Base-by-base conservation (phyloP, 805 yeast genomes). In the Candida stauntonica region DNA sequence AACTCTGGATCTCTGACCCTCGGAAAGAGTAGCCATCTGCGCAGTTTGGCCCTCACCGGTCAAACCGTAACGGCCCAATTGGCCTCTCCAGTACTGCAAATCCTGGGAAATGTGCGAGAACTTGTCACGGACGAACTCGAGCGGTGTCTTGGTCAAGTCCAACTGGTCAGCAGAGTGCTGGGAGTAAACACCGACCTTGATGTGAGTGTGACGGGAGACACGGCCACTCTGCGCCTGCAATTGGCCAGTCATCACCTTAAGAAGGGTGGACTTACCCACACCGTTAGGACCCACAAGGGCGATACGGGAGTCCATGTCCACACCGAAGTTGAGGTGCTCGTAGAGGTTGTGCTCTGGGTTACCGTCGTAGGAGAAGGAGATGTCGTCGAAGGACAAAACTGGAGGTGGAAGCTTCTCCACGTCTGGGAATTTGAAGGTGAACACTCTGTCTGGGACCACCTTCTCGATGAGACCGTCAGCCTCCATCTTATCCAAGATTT, bases 21-120 rank as follows among this genome's bases (percentile, higher is more conserved):
- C 99, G 15, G 97, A 89, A 50, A 93, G 69, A 14, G 99, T 93
- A 54, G 95, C 98, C 98, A 93, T 93, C 63, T 87, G 89, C 31
- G 96, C 86, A 41, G 98, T 93, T 74, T 93, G 99, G 48, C 91
- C 94, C 70, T 93, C 98, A 70, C 99, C 99, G 47, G 98, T 91
- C 59, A 93, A 78, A 68, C 99, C 99, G 60, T 84, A 93, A 68
- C 97, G 86, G 60, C 99, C 99, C 57, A 93, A 75, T 71, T 91
- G 98, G 55, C 84, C 86, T 74, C 99, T 86, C 94, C 94, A 85
- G 77, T 88, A 93, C 75, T 93, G 98, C 82, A 81, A 89, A 71
- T 93, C 99, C 70, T 93, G 97, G 17, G 98, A 91, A 53, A 91
- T 76, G 54, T 73, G 63, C 28, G 95, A 70, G 71, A 87, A 91